These are phyloP conservation scores for Rubia peregrina DNA, from an alignment of 305 asterid genomes.

Conservation along the genomic window DNA sequence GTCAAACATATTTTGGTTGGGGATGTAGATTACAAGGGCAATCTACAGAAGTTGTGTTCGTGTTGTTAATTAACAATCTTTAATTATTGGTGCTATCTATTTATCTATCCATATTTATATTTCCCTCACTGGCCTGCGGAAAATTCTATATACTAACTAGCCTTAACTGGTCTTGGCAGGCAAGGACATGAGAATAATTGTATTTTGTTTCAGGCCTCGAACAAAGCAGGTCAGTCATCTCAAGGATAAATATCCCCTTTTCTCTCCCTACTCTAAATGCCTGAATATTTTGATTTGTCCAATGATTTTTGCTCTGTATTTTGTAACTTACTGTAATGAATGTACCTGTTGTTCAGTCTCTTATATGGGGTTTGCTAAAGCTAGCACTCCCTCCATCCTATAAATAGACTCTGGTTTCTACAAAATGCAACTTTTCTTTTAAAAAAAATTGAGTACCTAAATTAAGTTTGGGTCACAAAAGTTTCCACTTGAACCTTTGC, in stretches of 20 bases:
- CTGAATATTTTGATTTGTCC: background rate
- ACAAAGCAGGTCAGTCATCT: conserved; percentile 66
- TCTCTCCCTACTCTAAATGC: conserved; percentile 4
- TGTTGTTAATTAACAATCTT: background rate
- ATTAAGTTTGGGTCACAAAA: background rate
- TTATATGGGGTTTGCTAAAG: background rate
- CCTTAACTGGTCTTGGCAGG: conserved; percentile 43
- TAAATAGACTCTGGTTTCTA: background rate
- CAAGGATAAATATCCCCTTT: conserved; percentile 9
- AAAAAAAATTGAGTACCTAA: background rate
- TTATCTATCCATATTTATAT: no score
- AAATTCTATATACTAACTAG: conserved; percentile 5
- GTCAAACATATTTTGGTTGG: background rate
- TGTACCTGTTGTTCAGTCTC: background rate
- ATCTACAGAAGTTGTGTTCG: background rate
- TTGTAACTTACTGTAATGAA: background rate
- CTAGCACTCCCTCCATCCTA: background rate
- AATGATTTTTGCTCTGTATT: background rate
- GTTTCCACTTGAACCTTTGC: background rate
- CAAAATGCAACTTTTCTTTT: background rate
- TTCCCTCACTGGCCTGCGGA: background rate
- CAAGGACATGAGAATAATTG: conserved; percentile 90
- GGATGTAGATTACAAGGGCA: background rate
- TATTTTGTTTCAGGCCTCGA: conserved; percentile 88
- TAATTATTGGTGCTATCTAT: background rate